Evolutionary conservation across 306 rosid genomes (phyloP), one percentile per base, ranked within the genome.

Genomic region (Rosa lucieae): DNA sequence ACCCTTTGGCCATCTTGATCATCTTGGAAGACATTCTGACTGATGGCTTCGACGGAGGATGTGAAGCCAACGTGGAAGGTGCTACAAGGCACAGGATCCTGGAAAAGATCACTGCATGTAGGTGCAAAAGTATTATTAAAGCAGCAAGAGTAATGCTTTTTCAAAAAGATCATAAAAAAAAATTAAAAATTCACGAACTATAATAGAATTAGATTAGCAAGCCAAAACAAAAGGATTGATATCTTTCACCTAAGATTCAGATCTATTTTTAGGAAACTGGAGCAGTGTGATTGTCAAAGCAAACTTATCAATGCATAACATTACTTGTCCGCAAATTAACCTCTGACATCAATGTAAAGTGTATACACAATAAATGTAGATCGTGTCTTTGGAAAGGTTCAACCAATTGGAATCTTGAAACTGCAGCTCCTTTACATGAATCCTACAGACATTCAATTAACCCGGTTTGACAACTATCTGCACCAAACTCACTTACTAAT

Each of bases 31-130:
- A 84, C 73, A 89, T 81, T 58, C 77, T 85, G 73, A 86, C 53
- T 43, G 86, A 74, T 5, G 68, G 73, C 37, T 81, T 66, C 23
- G 88, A 74, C 11, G 83, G 77, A 77, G 88, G 89, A 40, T 74
- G 84, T 17, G 92, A 86, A 74, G 90, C 88, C 77, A 78, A 71
- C 69, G 81, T 78, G 69, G 96, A 85, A 82, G 93, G 97, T 59
- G 94, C 87, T 18, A 90, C 73, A 78, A 82, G 76, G 81, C 85
- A 83, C 80, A 89, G 70, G 63, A 91, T 89, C 85, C 89, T 86
- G 40, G 96, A 89, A 78, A 91, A 80, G 74, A 90, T 82, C 79
- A 85, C 99, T 96, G 92, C 91, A 89, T 9, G 72, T 78, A 85
- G 70, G 81, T 55, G 73, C 69, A 77, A 0, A 76, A 82, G 65